Percentiles rank a stretch among this genome's conserved stretches.
Evolutionary conservation across 2,329 filamentous ascomycete genomes (phyloP).

Genomic region (Ambrosiella xylebori): DNA sequence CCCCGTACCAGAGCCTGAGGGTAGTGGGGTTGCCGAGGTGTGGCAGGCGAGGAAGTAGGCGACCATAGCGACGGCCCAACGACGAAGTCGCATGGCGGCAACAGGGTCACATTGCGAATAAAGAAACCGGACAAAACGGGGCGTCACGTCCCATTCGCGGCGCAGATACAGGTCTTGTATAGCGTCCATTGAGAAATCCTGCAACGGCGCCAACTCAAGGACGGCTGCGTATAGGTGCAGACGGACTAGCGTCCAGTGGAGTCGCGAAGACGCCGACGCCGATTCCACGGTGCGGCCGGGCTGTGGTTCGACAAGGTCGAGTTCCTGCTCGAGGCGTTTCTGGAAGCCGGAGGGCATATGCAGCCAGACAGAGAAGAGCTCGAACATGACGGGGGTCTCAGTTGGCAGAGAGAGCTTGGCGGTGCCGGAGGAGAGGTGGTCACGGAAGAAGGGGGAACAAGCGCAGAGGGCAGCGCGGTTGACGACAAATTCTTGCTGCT

Average conservation of each 20-base stretch:
- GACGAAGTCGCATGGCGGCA: constrained; percentile 34
- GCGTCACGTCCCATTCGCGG: constrained; percentile 40
- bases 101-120: constrained; percentile 35
- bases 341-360: constrained; percentile 20
- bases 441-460: constrained; percentile 31
- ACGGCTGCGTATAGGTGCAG: constrained; percentile 40
- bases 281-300: constrained; percentile 14
- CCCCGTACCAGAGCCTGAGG: constrained; percentile 16
- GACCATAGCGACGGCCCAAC: constrained; percentile 44
- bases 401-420: constrained; percentile 26
- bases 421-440: constrained; percentile 25
- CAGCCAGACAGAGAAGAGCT: constrained; percentile 36
- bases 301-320: constrained; percentile 17
- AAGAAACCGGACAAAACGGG: constrained; percentile 32
- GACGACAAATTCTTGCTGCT: constrained; percentile 25
- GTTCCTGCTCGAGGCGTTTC: constrained; percentile 25
- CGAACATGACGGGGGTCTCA: constrained; percentile 35
- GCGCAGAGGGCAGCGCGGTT: constrained; percentile 29
- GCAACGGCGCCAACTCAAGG: constrained; percentile 31
- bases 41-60: constrained; percentile 32
- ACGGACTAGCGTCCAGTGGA: constrained; percentile 39
- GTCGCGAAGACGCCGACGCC: constrained; percentile 20
- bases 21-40: background rate
- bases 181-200: constrained; percentile 40
- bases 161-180: constrained; percentile 42